Evolutionary conservation across 257 asterid species (phyloP).

Genomic region (Solanum medicagineum): DNA sequence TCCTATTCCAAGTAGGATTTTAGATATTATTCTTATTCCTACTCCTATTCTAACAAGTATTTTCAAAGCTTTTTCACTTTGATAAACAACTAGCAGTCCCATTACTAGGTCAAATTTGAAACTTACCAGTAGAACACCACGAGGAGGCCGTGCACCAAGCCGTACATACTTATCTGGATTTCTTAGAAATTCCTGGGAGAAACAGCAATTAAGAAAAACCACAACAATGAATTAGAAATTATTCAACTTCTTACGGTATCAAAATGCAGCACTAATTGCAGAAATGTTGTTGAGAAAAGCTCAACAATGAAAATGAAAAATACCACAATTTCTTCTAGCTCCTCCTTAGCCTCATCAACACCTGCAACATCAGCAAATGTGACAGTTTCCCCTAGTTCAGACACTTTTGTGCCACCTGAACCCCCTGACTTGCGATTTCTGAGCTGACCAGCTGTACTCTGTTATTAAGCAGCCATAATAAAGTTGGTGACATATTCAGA

Average conservation of each 20-base stretch:
- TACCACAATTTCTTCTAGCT: slow-evolving; percentile 98
- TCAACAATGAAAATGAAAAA: slow-evolving; percentile 4
- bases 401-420: slow-evolving; percentile 57
- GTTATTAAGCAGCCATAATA: slow-evolving; percentile 2
- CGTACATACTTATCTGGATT: slow-evolving; percentile 76
- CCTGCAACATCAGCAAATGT: slow-evolving; percentile 98
- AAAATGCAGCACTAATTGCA: background rate
- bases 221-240: background rate
- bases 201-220: slow-evolving; percentile 4
- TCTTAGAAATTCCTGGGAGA: slow-evolving; percentile 82
- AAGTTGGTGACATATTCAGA: background rate
- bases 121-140: slow-evolving; percentile 98
- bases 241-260: background rate
- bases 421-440: slow-evolving; percentile 77
- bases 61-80: background rate
- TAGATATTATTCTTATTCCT: too few species aligned
- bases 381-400: slow-evolving; percentile 79
- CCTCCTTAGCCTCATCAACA: slow-evolving; percentile 99
- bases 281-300: background rate
- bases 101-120: slow-evolving; percentile 3
- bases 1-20: too few species aligned
- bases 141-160: slow-evolving; percentile 99
- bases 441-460: slow-evolving; percentile 84
- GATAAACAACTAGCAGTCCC: background rate
- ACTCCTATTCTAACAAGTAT: background rate